Evolutionary conservation across 331 rosid genomes (phyloP), one percentile per base, ranked within the genome.

Genomic region (Stylosanthes scabra): DNA sequence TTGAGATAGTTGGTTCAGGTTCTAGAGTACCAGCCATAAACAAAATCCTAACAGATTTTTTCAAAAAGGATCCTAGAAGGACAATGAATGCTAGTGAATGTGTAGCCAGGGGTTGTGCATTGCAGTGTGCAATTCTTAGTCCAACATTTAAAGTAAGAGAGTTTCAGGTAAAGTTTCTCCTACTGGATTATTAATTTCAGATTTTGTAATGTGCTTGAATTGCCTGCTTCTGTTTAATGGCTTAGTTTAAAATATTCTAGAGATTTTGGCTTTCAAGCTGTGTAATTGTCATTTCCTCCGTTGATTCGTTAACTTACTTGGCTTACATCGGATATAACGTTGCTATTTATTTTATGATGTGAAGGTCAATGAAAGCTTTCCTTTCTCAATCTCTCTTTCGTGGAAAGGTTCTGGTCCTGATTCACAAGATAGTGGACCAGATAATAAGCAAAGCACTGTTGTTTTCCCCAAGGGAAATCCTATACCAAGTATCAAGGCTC

Each of bases 31-130:
- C 97, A 25, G 96, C 99, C 52, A 44, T 94, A 44, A 76, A 88
- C 65, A 91, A 79, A 74, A 94, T 94, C 68, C 83, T 94, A 83
- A 88, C 96, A 0, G 97, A 91, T 34, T 91, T 91, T 77, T 91
- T 94, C 80, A 76, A 79, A 20, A 94, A 91, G 88, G 99, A 94
- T 78, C 97, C 99, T 34, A 87, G 97, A 82, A 86, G 99, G 29
- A 94, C 99, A 62, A 91, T 94, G 97, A 94, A 94, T 79, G 97
- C 97, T 9, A 94, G 97, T 66, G 99, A 94, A 71, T 91, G 99
- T 74, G 96, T 94, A 70, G 96, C 97, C 14, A 85, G 86, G 71
- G 99, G 99, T 62, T 84, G 90, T 84, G 99, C 99, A 41, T 80
- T 94, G 84, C 83, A 94, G 71, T 94, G 97, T 55, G 99, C 99